Conservation (phyloP, 2,329 filamentous ascomycete genomes). For the Cryphonectria parasitica region DNA sequence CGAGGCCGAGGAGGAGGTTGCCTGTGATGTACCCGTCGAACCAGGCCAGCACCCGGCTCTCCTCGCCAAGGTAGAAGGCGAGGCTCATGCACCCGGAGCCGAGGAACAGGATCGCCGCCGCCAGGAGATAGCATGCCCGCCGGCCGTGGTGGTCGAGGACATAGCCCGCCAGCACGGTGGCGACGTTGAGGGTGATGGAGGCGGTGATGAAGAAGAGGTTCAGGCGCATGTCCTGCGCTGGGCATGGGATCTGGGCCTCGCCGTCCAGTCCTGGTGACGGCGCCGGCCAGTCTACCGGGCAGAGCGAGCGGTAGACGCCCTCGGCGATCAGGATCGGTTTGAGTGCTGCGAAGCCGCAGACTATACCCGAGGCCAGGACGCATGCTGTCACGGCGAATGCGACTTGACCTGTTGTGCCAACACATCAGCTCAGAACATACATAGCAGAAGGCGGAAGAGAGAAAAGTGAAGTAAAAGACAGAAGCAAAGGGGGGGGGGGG, state of each 20-base stretch:
- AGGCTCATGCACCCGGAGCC: conserved; percentile 53
- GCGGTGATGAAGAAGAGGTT: conserved; percentile 65
- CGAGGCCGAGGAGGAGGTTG: conserved; percentile 63
- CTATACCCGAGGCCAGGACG: conserved; percentile 65
- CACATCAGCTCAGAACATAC: background rate
- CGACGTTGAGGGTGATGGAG: conserved; percentile 61
- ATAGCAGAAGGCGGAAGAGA: too few relatives aligned
- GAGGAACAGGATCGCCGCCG: conserved; percentile 62
- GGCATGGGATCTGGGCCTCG: conserved; percentile 48
- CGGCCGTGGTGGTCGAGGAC: conserved; percentile 70
- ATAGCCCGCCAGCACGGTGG: conserved; percentile 67
- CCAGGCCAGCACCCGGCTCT: conserved; percentile 8
- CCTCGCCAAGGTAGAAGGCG: conserved; percentile 25
- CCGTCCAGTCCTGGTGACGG: background rate
- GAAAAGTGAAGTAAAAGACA: background rate
- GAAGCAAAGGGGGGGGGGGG: background rate
- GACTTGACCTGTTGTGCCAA: conserved; percentile 60
- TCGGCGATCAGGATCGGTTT: conserved; percentile 65
- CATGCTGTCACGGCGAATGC: conserved; percentile 66
- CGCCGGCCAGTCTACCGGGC: conserved; percentile 39
- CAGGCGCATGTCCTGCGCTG: conserved; percentile 53
- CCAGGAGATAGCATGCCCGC: conserved; percentile 63
- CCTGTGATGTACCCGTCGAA: conserved; percentile 65
- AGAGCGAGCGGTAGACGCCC: conserved; percentile 59
- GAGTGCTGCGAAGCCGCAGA: conserved; percentile 68